These are phyloP conservation scores for Aethionema arabicum DNA, from an alignment of 345 rosid genomes.

Conservation along the genomic window DNA sequence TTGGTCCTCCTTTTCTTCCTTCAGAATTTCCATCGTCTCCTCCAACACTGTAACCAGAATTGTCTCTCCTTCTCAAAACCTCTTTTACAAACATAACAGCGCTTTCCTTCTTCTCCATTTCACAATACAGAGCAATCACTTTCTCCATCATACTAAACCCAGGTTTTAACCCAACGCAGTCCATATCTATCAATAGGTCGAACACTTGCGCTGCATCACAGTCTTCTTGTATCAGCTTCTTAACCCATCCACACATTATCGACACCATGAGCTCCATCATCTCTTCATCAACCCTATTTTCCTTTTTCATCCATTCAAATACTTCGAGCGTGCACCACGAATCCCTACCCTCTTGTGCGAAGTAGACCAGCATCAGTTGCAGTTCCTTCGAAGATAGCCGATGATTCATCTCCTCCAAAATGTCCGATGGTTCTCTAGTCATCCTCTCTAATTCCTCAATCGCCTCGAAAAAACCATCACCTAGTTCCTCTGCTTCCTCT, in stretches of 20 bases:
- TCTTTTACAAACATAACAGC: constrained; percentile 72
- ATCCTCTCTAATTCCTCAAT: constrained; percentile 86
- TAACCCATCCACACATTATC: constrained; percentile 84
- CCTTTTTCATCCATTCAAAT: constrained; percentile 87
- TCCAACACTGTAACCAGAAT: constrained; percentile 36
- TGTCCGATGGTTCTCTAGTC: constrained; percentile 84
- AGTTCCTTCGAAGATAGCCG: constrained; percentile 70
- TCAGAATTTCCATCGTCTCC: constrained; percentile 41
- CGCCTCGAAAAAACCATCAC: constrained; percentile 85
- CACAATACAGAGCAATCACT: constrained; percentile 88
- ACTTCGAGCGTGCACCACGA: constrained; percentile 97
- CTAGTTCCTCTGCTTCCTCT: constrained; percentile 61
- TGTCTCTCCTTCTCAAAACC: constrained; percentile 55
- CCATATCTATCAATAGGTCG: constrained; percentile 83
- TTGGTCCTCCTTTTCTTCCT: constrained; percentile 78
- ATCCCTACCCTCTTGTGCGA: constrained; percentile 92
- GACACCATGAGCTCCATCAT: constrained; percentile 96
- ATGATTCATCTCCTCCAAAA: constrained; percentile 88
- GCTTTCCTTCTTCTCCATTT: constrained; percentile 57
- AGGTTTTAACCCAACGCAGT: constrained; percentile 81
- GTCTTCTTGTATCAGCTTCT: constrained; percentile 67
- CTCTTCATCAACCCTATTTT: constrained; percentile 76
- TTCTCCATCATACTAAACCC: constrained; percentile 93
- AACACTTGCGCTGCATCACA: constrained; percentile 63
- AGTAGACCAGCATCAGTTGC: constrained; percentile 81